Conservation (phyloP, 1,284 basidiomycete genomes). For the Mycosarcoma mackinlayi region DNA sequence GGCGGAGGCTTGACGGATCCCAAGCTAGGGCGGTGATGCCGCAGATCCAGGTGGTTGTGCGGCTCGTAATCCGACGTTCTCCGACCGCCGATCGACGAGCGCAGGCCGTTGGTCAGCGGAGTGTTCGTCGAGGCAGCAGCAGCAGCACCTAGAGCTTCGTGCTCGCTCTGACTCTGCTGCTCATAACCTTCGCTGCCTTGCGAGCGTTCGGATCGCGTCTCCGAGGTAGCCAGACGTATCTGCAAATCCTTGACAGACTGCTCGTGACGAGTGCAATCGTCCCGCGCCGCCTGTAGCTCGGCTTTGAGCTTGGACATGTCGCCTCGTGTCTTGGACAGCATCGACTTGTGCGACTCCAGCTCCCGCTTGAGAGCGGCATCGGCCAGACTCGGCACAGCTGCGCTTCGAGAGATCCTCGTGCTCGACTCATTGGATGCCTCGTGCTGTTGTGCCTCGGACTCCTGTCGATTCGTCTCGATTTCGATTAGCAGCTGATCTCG, state of each 20-base stretch:
- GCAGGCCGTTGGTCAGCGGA: constrained; percentile 26
- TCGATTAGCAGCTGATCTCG: constrained; percentile 65
- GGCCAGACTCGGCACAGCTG: constrained; percentile 10
- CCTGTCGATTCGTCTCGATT: constrained; percentile 54
- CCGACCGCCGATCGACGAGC: constrained; percentile 28
- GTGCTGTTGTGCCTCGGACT: constrained; percentile 29
- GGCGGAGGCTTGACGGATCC: constrained; percentile 79
- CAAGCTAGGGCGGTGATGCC: constrained; percentile 34
- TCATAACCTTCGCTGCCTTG: constrained; percentile 43
- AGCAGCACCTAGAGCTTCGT: constrained; percentile 24
- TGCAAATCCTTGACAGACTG: constrained; percentile 51
- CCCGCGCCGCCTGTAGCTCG: constrained; percentile 79
- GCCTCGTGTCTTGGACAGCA: constrained; percentile 72
- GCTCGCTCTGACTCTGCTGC: constrained; percentile 36
- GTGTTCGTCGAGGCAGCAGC: not conserved
- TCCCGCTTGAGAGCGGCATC: constrained; percentile 70
- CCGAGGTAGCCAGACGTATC: constrained; percentile 46
- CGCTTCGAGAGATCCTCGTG: constrained; percentile 7
- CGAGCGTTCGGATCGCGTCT: constrained; percentile 51
- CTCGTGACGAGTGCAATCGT: constrained; percentile 74
- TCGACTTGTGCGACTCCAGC: constrained; percentile 79
- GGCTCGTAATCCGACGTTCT: constrained; percentile 32
- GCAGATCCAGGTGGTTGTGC: constrained; percentile 16
- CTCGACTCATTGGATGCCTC: constrained; percentile 13
- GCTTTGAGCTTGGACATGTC: constrained; percentile 71